A percentile compares a stretch with the other conserved stretches of the same genome.
Conservation (phyloP, 176 grass and related monocot genomes). For the Juncus inflexus region DNA sequence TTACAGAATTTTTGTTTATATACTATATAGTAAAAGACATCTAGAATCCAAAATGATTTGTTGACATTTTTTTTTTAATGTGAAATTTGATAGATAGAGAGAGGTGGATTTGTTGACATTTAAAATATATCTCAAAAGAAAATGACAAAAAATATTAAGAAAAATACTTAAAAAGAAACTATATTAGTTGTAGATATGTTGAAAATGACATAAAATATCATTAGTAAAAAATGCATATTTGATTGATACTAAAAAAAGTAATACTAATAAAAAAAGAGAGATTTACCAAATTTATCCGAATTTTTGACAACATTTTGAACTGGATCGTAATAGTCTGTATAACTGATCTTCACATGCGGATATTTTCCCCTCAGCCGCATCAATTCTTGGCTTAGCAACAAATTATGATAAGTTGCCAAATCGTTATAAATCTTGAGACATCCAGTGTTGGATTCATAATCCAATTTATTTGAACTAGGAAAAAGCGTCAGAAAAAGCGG, state of each 20-base stretch:
- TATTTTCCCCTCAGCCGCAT: slow-evolving; percentile 18
- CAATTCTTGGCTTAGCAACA: slow-evolving; percentile 23
- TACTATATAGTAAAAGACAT: too few species aligned
- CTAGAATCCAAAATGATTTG: too few species aligned
- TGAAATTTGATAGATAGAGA: too few species aligned
- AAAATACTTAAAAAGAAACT: too few species aligned
- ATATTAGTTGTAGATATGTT: too few species aligned
- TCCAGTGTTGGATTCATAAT: slow-evolving; percentile 18
- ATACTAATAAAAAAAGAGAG: background rate
- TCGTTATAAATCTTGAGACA: slow-evolving; percentile 27
- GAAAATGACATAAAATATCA: too few species aligned
- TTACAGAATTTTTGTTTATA: too few species aligned
- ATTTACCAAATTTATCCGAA: slow-evolving; percentile 18
- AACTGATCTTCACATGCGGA: slow-evolving; percentile 16
- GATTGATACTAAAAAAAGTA: background rate
- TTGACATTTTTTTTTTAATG: too few species aligned
- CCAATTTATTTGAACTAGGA: slow-evolving; percentile 2
- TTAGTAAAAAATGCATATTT: background rate
- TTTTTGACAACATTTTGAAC: slow-evolving; percentile 18
- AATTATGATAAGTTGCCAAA: slow-evolving; percentile 26
- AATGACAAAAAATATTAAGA: too few species aligned
- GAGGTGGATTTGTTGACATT: too few species aligned
- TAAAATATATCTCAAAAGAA: too few species aligned
- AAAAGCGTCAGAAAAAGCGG: slow-evolving; percentile 13
- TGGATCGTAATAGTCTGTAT: slow-evolving; percentile 22